phyloP scores from a whole-genome alignment of 2,329 filamentous ascomycete genomes.

The Cryoendolithus antarcticus region DNA sequence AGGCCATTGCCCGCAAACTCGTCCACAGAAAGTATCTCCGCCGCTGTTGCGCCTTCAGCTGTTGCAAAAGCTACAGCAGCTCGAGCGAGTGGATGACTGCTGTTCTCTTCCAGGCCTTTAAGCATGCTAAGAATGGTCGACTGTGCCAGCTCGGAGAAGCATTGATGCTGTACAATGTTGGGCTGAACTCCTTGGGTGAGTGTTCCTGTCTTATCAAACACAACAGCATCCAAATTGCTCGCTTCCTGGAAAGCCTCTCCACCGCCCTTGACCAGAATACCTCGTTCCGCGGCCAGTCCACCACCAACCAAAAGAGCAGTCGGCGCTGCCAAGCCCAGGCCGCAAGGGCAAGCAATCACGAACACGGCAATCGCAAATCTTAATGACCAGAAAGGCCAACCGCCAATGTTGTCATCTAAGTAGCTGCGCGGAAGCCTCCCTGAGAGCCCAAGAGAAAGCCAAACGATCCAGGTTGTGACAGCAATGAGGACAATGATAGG shows the following conservation, averaged over 20 bases:
- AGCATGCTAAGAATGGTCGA: conserved; percentile 45
- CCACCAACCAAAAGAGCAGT: conserved; percentile 75
- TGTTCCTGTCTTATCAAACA: conserved; percentile 84
- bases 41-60: conserved; percentile 13
- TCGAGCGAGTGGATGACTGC: conserved; percentile 62
- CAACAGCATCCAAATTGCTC: conserved; percentile 50
- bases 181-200: conserved; percentile 63
- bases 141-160: conserved; percentile 19
- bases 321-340: conserved; percentile 70
- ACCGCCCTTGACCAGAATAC: conserved; percentile 72
- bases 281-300: conserved; percentile 64
- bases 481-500: conserved; percentile 59
- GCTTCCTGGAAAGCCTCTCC: conserved; percentile 80
- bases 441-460: conserved; percentile 52
- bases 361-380: conserved; percentile 81
- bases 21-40: conserved; percentile 27
- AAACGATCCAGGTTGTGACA: conserved; percentile 58
- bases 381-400: conserved; percentile 61
- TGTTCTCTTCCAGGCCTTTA: conserved; percentile 54
- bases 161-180: conserved; percentile 46
- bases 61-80: conserved; percentile 55
- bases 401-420: conserved; percentile 42
- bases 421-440: conserved; percentile 44
- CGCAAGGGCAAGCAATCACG: conserved; percentile 76
- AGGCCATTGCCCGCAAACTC: conserved; percentile 64